phyloP scores from a whole-genome alignment of 768 basidiomycete species.

The Amanita molliuscula region DNA sequence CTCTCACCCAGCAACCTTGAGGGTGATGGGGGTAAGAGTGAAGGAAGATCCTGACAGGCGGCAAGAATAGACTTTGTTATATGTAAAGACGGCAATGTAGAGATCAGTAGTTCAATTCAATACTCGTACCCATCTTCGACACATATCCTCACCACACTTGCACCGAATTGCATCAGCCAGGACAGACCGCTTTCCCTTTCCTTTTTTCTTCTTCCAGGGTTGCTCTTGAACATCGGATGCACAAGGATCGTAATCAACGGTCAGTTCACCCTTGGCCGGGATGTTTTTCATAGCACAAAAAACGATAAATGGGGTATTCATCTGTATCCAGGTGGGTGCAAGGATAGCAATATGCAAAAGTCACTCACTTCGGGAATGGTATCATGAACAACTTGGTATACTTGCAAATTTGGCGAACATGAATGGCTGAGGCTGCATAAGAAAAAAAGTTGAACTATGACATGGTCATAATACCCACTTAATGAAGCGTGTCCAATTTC shows the following conservation, averaged over 20 bases:
- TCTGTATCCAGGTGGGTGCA: constrained; percentile 21
- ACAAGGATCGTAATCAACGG: constrained; percentile 53
- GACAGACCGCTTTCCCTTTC: constrained; percentile 15
- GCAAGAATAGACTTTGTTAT: too few species aligned
- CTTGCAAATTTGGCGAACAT: constrained; percentile 46
- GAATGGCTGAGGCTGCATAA: constrained; percentile 41
- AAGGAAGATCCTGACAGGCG: too few species aligned
- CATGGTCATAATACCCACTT: constrained; percentile 35
- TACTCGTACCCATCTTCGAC: constrained; percentile 26
- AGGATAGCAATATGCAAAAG: neutral
- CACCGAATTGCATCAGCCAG: constrained; percentile 24
- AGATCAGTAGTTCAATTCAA: neutral
- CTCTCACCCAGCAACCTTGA: too few species aligned
- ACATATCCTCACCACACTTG: constrained; percentile 23
- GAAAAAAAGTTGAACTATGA: neutral
- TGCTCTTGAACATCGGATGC: neutral
- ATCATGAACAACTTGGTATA: constrained; percentile 55
- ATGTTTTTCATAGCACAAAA: constrained; percentile 44
- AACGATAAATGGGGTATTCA: constrained; percentile 51
- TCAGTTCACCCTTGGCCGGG: constrained; percentile 42
- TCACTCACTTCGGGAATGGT: constrained; percentile 40
- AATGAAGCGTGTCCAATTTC: constrained; percentile 70
- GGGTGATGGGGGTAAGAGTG: too few species aligned
- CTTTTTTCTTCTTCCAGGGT: neutral
- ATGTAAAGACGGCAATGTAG: too few species aligned